Base-by-base conservation (phyloP, 1,284 basidiomycete species). In the Irpex rosettiformis region DNA sequence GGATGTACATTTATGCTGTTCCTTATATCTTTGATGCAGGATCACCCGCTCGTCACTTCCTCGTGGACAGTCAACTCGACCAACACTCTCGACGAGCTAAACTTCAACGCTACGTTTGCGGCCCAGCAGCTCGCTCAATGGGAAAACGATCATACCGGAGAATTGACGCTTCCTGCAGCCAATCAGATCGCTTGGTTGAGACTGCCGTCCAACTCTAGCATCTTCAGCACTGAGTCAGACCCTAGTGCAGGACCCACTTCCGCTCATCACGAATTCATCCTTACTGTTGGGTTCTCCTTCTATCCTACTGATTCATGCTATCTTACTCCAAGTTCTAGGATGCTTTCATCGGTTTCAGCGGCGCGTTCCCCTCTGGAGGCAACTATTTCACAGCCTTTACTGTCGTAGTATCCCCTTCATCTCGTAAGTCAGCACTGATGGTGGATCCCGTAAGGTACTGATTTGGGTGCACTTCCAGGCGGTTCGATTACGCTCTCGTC, bases 401-500 rank as follows among this genome's bases (percentile, higher is more conserved):
- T 22, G 61, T 60, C 16, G 61, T 66, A n/a, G 65, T 68, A 42
- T 61, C 65, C 21, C 66, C 68, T 10, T 56, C 62, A 8, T 63
- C 65, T 30, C 45, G 24, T 58, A 52, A 40, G 42, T 33, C 18
- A 29, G 5, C 59, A 47, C 29, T 43, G 21, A 13, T 1, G 16
- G 21, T 21, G 7, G n/a, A 42, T 28, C n/a, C n/a, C n/a, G n/a
- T n/a, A n/a, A n/a, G n/a, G 16, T 43, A 25, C 8, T 47, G 25
- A 30, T 30, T n/a, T 30, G 25, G 21, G 45, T 40, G 13, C 22
- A 43, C n/a, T 49, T 30, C 42, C 29, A 59, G 53, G 40, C 4
- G 78, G 79, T 16, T 70, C 72, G 4, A 61, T 79, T 16, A 69
- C 62, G 3, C 62, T 79, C 4, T 59, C 60, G 6, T 74, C 72